Percentiles rank a stretch among this genome's conserved stretches.
Evolutionary conservation across 176 grass and related monocot species (phyloP).

Genomic region (Rhynchospora breviuscula): DNA sequence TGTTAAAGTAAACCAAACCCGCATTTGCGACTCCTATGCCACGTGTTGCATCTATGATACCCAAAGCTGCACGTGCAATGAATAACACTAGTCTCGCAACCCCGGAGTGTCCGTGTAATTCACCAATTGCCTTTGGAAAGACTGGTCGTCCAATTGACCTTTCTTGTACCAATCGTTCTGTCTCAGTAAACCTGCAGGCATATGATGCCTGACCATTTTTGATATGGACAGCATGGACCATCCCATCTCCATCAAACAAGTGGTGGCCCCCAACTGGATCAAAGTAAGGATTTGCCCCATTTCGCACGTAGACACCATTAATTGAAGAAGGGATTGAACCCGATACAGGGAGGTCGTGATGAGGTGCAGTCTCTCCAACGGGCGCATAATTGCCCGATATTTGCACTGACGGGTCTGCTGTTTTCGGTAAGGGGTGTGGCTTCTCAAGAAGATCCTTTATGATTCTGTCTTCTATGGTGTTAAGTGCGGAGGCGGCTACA

Average conservation of each 20-base stretch:
- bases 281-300: conserved; percentile 77
- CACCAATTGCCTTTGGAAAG: conserved; percentile 91
- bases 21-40: conserved; percentile 89
- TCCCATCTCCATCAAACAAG: conserved; percentile 92
- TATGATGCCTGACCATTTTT: conserved; percentile 49
- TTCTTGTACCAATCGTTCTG: conserved; percentile 60
- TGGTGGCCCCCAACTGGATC: conserved; percentile 66
- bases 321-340: conserved; percentile 43
- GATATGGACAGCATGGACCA: conserved; percentile 75
- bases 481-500: conserved; percentile 40
- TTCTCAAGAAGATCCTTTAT: conserved; percentile 48
- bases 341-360: conserved; percentile 18
- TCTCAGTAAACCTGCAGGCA: conserved; percentile 79
- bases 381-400: conserved; percentile 88
- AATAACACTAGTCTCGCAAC: conserved; percentile 58
- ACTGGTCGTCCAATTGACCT: conserved; percentile 32
- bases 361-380: conserved; percentile 37
- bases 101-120: conserved; percentile 90
- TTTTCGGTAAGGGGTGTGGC: conserved; percentile 39
- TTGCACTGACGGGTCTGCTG: conserved; percentile 61
- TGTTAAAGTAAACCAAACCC: conserved; percentile 62
- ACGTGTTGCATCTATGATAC: conserved; percentile 53
- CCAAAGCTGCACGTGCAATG: conserved; percentile 39
- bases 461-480: conserved; percentile 45
- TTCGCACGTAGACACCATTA: conserved; percentile 71